Evolutionary conservation across 2,329 filamentous ascomycete species (phyloP).

Genomic region (Clonostachys sp.): DNA sequence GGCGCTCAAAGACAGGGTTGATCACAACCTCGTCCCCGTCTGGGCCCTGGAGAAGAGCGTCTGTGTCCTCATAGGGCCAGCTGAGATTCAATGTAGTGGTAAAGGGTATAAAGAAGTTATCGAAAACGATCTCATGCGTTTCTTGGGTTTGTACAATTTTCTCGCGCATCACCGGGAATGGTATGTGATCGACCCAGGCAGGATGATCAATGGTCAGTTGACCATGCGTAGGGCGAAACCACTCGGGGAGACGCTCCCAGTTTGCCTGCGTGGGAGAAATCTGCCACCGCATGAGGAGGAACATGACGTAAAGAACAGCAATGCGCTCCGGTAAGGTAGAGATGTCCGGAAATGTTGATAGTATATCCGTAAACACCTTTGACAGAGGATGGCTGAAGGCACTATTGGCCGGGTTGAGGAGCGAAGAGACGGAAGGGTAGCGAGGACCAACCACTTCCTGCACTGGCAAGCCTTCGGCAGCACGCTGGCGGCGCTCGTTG

Average conservation of each 20-base stretch:
- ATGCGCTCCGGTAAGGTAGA: constrained; percentile 76
- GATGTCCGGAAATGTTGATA: constrained; percentile 79
- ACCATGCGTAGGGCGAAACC: constrained; percentile 60
- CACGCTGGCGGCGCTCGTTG: constrained; percentile 60
- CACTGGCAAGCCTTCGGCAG: constrained; percentile 58
- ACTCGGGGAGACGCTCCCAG: constrained; percentile 72
- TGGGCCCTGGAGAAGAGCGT: constrained; percentile 59
- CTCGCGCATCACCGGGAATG: constrained; percentile 75
- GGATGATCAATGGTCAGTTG: constrained; percentile 69
- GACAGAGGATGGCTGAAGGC: constrained; percentile 70
- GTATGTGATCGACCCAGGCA: constrained; percentile 77
- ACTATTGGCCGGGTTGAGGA: constrained; percentile 66
- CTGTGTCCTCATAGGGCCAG: constrained; percentile 76
- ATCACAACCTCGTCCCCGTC: constrained; percentile 66
- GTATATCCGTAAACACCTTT: constrained; percentile 79
- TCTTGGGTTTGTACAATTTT: constrained; percentile 48
- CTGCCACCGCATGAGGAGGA: constrained; percentile 81
- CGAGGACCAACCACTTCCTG: constrained; percentile 68
- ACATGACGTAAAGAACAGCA: constrained; percentile 81
- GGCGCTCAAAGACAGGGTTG: constrained; percentile 81
- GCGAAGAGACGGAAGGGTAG: constrained; percentile 74
- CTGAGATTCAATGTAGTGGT: constrained; percentile 73
- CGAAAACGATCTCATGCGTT: constrained; percentile 56
- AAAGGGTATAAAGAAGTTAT: constrained; percentile 80
- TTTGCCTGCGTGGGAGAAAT: constrained; percentile 76